Evolutionary conservation across 345 rosid genomes (phyloP).

Genomic region (Euphorbia peplus): DNA sequence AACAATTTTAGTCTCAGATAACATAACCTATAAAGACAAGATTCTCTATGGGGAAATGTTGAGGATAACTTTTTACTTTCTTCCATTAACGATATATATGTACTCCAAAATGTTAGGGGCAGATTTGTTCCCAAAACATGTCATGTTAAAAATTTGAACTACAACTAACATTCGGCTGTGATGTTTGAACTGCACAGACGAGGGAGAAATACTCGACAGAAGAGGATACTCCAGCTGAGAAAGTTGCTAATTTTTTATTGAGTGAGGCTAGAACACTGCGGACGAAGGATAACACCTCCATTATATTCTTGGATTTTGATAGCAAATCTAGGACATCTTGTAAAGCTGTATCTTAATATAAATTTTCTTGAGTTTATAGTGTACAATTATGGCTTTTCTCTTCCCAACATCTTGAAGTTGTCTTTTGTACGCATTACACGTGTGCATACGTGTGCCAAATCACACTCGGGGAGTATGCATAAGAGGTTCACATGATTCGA

Average conservation of each 20-base stretch:
- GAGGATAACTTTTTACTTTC: too few species aligned
- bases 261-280: constrained; percentile 79
- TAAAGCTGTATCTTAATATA: constrained; percentile 43
- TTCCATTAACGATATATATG: too few species aligned
- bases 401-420: not conserved
- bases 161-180: not conserved
- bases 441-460: not conserved
- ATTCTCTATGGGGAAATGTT: too few species aligned
- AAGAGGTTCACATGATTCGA: not conserved
- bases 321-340: constrained; percentile 34
- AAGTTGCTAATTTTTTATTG: constrained; percentile 69
- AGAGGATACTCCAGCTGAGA: constrained; percentile 53
- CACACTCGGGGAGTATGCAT: not conserved
- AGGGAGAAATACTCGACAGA: constrained; percentile 42
- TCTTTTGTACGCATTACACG: not conserved
- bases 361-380: constrained; percentile 3
- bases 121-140: too few species aligned
- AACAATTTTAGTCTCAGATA: too few species aligned
- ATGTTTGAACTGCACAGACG: constrained; percentile 33
- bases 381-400: not conserved
- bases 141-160: too few species aligned
- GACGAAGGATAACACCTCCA: constrained; percentile 91
- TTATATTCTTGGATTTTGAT: constrained; percentile 78
- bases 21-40: too few species aligned
- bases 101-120: too few species aligned